phyloP scores from a whole-genome alignment of 352 stramenopile genomes.

The Peronospora destructor region DNA sequence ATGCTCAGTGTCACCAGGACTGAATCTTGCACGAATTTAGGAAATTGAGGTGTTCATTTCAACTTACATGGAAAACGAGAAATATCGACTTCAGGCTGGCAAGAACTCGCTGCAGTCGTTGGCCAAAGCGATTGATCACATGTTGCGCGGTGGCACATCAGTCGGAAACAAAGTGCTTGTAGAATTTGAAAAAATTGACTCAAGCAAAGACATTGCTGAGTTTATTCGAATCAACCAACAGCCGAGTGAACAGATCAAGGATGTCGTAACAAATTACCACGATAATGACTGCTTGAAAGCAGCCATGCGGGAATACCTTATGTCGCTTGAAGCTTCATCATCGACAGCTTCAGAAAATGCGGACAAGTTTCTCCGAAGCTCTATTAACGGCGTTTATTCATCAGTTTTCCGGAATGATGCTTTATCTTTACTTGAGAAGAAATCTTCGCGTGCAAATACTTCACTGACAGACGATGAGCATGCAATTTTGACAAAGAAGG shows the following conservation, averaged over 20 bases:
- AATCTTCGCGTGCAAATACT: constrained; percentile 4
- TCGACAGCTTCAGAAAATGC: constrained; percentile 10
- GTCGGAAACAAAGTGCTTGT: constrained; percentile 33
- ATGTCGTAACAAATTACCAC: constrained; percentile 39
- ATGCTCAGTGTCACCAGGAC: background rate
- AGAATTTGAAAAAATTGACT: constrained; percentile 48
- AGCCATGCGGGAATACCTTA: constrained; percentile 47
- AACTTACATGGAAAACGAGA: constrained; percentile 82
- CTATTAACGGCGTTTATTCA: constrained; percentile 1
- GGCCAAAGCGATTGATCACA: constrained; percentile 61
- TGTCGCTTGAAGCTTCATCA: constrained; percentile 11
- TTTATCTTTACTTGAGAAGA: constrained; percentile 12
- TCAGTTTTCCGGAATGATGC: constrained; percentile 7
- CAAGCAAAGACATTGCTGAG: constrained; percentile 48
- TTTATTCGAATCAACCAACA: constrained; percentile 54
- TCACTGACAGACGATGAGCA: constrained; percentile 2
- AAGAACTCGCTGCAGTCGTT: constrained; percentile 74
- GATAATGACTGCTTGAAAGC: constrained; percentile 47
- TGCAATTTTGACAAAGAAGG: constrained; percentile 1
- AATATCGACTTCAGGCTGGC: constrained; percentile 72
- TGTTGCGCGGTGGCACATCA: constrained; percentile 32
- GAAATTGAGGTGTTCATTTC: constrained; percentile 73
- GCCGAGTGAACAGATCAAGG: constrained; percentile 40
- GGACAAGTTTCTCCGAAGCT: constrained; percentile 14
- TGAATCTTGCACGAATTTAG: constrained; percentile 19